phyloP scores from a whole-genome alignment of 176 grass and related monocot genomes.

The Cenchrus purpureus region DNA sequence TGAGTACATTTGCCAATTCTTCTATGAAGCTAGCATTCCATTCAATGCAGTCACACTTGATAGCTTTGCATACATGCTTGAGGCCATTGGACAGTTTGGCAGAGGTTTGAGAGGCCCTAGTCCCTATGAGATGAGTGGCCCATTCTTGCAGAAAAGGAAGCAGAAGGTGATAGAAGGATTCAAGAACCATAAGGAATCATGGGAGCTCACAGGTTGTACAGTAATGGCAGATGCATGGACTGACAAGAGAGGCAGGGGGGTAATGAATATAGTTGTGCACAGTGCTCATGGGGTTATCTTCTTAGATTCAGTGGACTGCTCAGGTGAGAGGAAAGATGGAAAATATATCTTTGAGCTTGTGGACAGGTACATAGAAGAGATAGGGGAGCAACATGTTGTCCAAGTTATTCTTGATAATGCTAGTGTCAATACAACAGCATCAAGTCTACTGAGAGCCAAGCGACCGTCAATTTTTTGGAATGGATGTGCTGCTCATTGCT shows the following conservation, averaged over 20 bases:
- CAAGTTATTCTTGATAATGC: neutral
- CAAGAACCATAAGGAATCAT: neutral
- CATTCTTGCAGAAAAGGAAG: conserved; percentile 25
- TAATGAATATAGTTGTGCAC: no score
- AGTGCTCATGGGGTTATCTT: no score
- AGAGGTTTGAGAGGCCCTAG: neutral
- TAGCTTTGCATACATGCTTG: neutral
- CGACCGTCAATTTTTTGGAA: neutral
- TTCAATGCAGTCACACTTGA: neutral
- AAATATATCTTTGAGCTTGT: no score
- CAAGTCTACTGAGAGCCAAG: neutral
- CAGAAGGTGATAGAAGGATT: neutral
- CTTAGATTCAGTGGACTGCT: no score
- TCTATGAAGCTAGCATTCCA: neutral
- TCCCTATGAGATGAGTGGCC: conserved; percentile 1
- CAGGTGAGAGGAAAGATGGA: no score
- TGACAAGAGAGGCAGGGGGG: neutral
- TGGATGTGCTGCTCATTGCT: neutral
- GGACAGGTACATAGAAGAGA: no score
- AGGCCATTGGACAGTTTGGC: neutral
- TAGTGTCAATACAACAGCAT: neutral
- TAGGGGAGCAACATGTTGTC: neutral
- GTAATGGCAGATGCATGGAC: neutral
- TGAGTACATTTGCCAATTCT: neutral
- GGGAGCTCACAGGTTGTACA: neutral